These are phyloP conservation scores for Trametopsis cervina DNA, from an alignment of 768 basidiomycete genomes.

Conservation along the genomic window DNA sequence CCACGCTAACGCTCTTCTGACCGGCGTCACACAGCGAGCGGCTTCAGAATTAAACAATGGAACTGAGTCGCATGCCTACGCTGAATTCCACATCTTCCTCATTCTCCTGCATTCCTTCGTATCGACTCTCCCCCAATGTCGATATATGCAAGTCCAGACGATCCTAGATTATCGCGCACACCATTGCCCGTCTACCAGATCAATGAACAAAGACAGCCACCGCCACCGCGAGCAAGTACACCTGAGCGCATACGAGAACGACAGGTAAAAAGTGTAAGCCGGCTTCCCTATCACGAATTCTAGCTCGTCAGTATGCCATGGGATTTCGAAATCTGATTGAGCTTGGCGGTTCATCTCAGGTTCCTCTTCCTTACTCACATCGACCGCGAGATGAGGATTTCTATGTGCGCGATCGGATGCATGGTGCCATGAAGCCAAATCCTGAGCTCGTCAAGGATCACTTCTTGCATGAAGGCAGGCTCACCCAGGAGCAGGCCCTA, in stretches of 20 bases:
- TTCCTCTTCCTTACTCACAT: constrained; percentile 18
- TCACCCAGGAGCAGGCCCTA: constrained; percentile 81
- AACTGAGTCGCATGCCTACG: not conserved
- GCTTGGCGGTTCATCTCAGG: constrained; percentile 5
- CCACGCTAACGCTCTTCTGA: no score
- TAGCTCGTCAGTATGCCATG: no score
- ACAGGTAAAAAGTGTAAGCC: constrained; percentile 9
- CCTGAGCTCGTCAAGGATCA: constrained; percentile 79
- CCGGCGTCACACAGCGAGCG: no score
- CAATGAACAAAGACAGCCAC: not conserved
- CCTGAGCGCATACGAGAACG: constrained; percentile 10
- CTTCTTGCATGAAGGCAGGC: constrained; percentile 79
- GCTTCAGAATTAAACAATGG: no score
- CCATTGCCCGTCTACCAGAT: constrained; percentile 4
- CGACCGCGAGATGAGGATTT: constrained; percentile 20
- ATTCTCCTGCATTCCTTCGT: not conserved
- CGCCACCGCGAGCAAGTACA: constrained; percentile 7
- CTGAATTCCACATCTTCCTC: constrained; percentile 14
- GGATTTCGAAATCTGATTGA: not conserved
- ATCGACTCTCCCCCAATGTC: not conserved
- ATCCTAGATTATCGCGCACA: not conserved
- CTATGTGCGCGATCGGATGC: constrained; percentile 31
- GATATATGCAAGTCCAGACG: constrained; percentile 5
- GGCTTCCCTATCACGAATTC: not conserved
- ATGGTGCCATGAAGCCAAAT: constrained; percentile 59